These are phyloP conservation scores for Grigorovia transvaalensis DNA, from an alignment of 805 yeast genomes.

Conservation along the genomic window DNA sequence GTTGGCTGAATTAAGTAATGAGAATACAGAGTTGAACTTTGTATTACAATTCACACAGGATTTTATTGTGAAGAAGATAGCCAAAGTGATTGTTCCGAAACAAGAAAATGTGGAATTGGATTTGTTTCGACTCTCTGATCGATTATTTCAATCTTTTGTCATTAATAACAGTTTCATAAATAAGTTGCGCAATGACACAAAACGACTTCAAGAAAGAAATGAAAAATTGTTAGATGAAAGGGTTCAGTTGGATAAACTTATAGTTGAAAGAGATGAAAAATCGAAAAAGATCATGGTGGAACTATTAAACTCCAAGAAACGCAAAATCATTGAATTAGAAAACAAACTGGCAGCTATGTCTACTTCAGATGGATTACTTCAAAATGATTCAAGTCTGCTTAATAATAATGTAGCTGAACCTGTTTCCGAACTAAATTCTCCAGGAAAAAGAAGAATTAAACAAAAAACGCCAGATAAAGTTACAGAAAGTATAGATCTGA, in stretches of 20 bases:
- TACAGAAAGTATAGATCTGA: not conserved
- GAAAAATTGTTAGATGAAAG: slow-evolving; percentile 6
- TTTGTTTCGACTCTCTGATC: slow-evolving; percentile 15
- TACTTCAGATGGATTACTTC: not conserved
- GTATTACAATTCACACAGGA: not conserved
- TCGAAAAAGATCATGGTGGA: slow-evolving; percentile 14
- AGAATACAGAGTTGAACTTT: not conserved
- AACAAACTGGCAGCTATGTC: slow-evolving; percentile 4
- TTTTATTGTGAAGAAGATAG: slow-evolving; percentile 13
- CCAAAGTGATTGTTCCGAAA: slow-evolving; percentile 11
- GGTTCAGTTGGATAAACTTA: slow-evolving; percentile 7
- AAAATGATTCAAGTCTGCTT: slow-evolving; percentile 12
- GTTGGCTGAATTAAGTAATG: not conserved
- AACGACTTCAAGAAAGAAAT: not conserved
- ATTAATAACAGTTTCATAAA: slow-evolving; percentile 9
- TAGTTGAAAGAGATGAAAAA: slow-evolving; percentile 16
- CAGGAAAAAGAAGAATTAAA: slow-evolving; percentile 14
- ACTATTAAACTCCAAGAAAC: slow-evolving; percentile 22
- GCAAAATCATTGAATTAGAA: slow-evolving; percentile 13
- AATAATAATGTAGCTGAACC: slow-evolving; percentile 12
- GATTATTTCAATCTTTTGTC: slow-evolving; percentile 9
- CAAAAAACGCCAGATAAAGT: not conserved
- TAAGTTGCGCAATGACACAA: not conserved
- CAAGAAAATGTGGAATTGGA: slow-evolving; percentile 16
- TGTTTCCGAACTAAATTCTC: slow-evolving; percentile 16